Base-by-base conservation (phyloP, 371 early-diverging fungal genomes). In the Circinella umbellata region DNA sequence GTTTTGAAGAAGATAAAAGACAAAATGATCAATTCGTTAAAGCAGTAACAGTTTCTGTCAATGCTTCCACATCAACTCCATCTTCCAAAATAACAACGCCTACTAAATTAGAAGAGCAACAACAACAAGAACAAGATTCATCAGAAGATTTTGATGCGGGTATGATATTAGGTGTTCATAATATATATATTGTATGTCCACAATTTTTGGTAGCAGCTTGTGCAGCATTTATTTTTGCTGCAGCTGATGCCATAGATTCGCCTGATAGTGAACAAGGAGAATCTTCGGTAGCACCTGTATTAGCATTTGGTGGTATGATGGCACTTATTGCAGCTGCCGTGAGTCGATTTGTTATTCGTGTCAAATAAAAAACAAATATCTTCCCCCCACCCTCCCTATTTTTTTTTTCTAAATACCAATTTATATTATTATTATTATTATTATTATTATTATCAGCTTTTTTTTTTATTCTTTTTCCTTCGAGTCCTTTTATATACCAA, bases 101-200 rank as follows among this genome's bases (percentile, higher is more conserved):
- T 37, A 48, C 11, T 42, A 51, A 59, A 9, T 51, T 69, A 54
- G 69, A 75, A 47, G 60, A 68, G 34, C 76, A 79, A 51, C 72
- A 79, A 49, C 42, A 42, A 11, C 6, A 42, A 9, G 42, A 42
- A 9, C 6, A 42, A 9, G 27, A 27, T 27, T 27, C 27, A 27
- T 27, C 27, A 27, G 83, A 83, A 38, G 85, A 85, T 15, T 85
- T 85, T 68, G 85, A 85, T 67, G 87, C 89, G 0, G 94, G 94
- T 6, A 83, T 91, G 77, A 86, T 93, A 5, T 74, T 95, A 9
- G 95, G 94, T 1, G 91, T 95, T 14, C 93, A 93, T 70, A 95
- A 95, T 72, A 88, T 93, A 80, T 93, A 92, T 67, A 89, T 95
- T 67, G 93, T 93, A 4, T 80, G 93, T 59, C 95, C 95, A 6